A percentile compares a stretch with the other conserved stretches of the same genome.
Evolutionary conservation across 2,329 filamentous ascomycete species (phyloP).

Genomic region (Anthostomella pinea): DNA sequence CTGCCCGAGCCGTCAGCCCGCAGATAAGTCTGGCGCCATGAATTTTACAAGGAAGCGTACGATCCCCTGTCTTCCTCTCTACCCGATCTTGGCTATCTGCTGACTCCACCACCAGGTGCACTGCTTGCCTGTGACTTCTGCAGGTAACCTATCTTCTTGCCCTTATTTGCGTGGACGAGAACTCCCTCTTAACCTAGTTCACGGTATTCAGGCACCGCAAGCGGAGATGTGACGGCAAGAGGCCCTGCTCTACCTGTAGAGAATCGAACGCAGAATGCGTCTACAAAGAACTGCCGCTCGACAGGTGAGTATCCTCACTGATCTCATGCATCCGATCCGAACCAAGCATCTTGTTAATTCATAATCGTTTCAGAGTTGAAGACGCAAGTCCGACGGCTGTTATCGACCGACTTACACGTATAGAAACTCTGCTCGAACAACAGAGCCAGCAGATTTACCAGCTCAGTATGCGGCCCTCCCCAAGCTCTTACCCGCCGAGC

Average conservation of each 20-base stretch:
- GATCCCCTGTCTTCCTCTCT: conserved; percentile 9
- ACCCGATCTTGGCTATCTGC: conserved; percentile 10
- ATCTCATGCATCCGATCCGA: no score
- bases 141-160: conserved; percentile 19
- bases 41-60: conserved; percentile 38
- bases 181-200: conserved; percentile 13
- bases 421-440: conserved; percentile 35
- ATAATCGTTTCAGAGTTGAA: conserved; percentile 27
- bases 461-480: conserved; percentile 23
- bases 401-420: conserved; percentile 36
- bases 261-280: conserved; percentile 38
- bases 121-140: conserved; percentile 41
- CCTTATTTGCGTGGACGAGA: conserved; percentile 1
- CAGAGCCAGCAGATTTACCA: conserved; percentile 30
- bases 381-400: conserved; percentile 33
- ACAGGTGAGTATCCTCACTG: conserved; percentile 31
- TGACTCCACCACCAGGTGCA: conserved; percentile 30
- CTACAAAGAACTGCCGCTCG: conserved; percentile 37
- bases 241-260: conserved; percentile 37
- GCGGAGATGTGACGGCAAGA: conserved; percentile 37
- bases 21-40: no score
- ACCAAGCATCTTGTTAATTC: conserved; percentile 12
- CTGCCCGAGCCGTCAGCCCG: no score
- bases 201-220: conserved; percentile 32
- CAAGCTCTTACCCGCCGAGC: conserved; percentile 22